These are phyloP conservation scores for Solanum dulcamara DNA, from an alignment of 257 asterid species.

Conservation along the genomic window DNA sequence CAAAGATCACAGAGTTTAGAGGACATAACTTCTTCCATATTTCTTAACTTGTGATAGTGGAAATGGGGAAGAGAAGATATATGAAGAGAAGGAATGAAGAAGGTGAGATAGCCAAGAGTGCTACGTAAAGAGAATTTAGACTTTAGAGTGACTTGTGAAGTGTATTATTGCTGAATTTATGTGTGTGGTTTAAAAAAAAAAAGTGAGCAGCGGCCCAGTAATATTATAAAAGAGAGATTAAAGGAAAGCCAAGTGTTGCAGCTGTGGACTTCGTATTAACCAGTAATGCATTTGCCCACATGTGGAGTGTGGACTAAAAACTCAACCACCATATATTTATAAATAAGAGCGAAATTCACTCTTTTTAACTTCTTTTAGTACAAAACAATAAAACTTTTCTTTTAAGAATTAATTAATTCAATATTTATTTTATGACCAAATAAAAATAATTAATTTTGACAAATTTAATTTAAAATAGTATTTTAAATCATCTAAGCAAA, in stretches of 20 bases:
- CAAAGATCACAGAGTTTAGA: constrained; percentile 39
- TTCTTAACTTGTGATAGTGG: neutral
- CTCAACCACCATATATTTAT: neutral
- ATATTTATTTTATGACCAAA: neutral
- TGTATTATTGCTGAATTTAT: neutral
- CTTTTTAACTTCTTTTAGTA: neutral
- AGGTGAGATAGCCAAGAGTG: neutral
- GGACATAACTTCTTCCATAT: neutral
- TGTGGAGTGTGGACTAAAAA: constrained; percentile 9
- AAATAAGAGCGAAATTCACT: neutral
- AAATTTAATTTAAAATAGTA: too few relatives aligned
- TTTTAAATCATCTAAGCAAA: too few relatives aligned
- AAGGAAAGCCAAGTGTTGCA: neutral
- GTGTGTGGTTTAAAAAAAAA: neutral
- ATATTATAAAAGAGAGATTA: neutral
- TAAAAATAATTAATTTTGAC: too few relatives aligned
- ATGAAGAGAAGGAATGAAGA: neutral
- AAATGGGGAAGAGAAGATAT: neutral
- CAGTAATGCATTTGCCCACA: neutral
- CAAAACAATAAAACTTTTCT: neutral
- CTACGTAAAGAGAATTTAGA: neutral
- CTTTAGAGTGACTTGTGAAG: neutral
- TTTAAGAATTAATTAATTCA: neutral
- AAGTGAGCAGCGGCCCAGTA: neutral
- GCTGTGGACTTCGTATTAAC: neutral